Base-by-base conservation (phyloP, 495 filamentous ascomycete species). In the Entonaema liquescens region DNA sequence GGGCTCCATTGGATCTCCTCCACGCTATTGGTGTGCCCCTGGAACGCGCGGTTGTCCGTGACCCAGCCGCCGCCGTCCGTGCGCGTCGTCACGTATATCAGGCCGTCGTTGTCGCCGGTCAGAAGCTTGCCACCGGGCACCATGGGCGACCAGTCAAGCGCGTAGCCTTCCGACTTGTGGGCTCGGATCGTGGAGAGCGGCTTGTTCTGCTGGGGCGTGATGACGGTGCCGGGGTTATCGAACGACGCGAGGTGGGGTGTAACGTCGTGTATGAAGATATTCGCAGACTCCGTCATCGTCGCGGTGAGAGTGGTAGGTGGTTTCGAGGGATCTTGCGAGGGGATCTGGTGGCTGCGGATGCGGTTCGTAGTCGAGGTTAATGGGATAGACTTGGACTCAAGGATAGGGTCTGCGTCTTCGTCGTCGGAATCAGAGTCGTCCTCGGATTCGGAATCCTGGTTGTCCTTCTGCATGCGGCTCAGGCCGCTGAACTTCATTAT, bases 1-100 rank as follows among this genome's bases (percentile, higher is more conserved):
- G 95, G 95, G 23, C 91, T 94, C 95, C 95, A 99, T 76, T 98
- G 95, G 33, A 99, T 82, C 75, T 99, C 95, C 81, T 99, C 95
- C 19, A 99, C 89, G 42, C 92, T 94, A 49, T 90, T 89, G 3
- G 85, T 85, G 82, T 98, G 95, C 26, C 93, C 93, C 12, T 85
- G 88, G 79, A 94, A 95, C 5, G 94, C 87, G 26, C 90, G 85
- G 0, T 85, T 90, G 73, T 95, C 92, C 6, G 92, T 94, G 4
- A 92, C 90, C 88, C 93, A 97, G 53, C 90, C 90, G 25, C 93
- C 95, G 38, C 92, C 93, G 72, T 95, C 91, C 19, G 91, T 93
- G 62, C 92, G 85, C 13, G 92, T 93, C 8, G 94, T 97, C 42
- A 88, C 82, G 79, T 93, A 98, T 79, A 99, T 98, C 52, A 90